Evolutionary conservation across 495 filamentous ascomycete species (phyloP).

Genomic region (Talaromyces adpressus): DNA sequence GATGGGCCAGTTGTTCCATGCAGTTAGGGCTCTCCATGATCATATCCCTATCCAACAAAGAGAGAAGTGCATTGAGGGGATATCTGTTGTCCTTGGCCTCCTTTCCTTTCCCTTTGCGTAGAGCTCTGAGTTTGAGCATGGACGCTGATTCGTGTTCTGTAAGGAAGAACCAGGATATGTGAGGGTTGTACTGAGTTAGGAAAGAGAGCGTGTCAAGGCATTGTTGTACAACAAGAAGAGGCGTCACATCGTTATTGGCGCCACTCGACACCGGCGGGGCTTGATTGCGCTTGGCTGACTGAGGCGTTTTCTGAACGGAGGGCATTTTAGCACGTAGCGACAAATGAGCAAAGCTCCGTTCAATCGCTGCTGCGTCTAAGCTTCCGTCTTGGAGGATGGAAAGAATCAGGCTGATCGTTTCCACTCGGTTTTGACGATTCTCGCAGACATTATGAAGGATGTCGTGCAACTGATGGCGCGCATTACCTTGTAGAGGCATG

Average conservation of each 20-base stretch:
- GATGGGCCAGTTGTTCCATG: slow-evolving; percentile 85
- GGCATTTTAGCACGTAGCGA: slow-evolving; percentile 85
- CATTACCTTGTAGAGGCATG: slow-evolving; percentile 77
- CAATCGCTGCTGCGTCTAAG: slow-evolving; percentile 84
- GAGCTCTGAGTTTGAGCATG: slow-evolving; percentile 64
- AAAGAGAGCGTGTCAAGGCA: slow-evolving; percentile 77
- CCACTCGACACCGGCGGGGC: slow-evolving; percentile 48
- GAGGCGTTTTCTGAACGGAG: slow-evolving; percentile 68
- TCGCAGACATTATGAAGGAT: slow-evolving; percentile 85
- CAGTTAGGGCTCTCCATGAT: slow-evolving; percentile 92
- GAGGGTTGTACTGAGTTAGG: slow-evolving; percentile 72
- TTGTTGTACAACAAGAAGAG: slow-evolving; percentile 91
- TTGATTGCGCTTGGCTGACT: slow-evolving; percentile 62
- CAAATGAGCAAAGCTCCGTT: slow-evolving; percentile 88
- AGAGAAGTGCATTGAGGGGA: slow-evolving; percentile 83
- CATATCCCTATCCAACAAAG: slow-evolving; percentile 79
- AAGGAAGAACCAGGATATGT: slow-evolving; percentile 87
- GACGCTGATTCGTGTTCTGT: slow-evolving; percentile 81
- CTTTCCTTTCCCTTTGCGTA: slow-evolving; percentile 83
- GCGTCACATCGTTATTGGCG: slow-evolving; percentile 71
- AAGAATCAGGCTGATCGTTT: slow-evolving; percentile 89
- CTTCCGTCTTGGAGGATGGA: slow-evolving; percentile 97
- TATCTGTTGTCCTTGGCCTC: slow-evolving; percentile 76
- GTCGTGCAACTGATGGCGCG: slow-evolving; percentile 71
- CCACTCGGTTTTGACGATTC: slow-evolving; percentile 87